Conservation (phyloP, 768 basidiomycete genomes). For the Cytidiella melzeri region DNA sequence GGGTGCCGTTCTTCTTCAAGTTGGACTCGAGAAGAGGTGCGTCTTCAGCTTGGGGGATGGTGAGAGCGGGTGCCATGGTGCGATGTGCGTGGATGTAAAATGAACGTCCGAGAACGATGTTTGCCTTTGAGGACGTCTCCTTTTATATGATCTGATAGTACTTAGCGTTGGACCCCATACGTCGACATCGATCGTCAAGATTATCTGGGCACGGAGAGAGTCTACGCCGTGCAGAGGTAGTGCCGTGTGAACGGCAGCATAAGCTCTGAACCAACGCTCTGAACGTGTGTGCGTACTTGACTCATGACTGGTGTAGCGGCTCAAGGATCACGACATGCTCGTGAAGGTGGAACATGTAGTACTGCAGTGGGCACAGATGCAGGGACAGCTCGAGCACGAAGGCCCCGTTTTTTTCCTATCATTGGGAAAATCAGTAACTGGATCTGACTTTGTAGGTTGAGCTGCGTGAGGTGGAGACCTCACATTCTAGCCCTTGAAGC, state of each 20-base stretch:
- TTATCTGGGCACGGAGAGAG: background rate
- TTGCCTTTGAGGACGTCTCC: too few species aligned
- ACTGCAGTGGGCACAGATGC: too few species aligned
- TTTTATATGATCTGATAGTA: too few species aligned
- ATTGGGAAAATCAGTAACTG: too few species aligned
- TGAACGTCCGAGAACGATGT: background rate
- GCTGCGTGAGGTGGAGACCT: background rate
- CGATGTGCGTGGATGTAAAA: background rate
- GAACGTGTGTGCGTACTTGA: background rate
- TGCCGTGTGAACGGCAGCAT: background rate
- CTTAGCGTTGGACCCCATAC: background rate
- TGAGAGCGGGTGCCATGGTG: slow-evolving; percentile 34
- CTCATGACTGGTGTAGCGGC: background rate
- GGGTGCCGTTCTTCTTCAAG: slow-evolving; percentile 23
- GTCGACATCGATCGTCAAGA: background rate
- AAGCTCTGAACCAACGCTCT: background rate
- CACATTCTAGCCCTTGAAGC: background rate
- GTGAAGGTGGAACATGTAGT: too few species aligned
- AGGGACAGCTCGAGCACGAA: too few species aligned
- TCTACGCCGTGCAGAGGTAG: background rate
- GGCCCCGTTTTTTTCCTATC: too few species aligned
- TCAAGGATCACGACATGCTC: too few species aligned
- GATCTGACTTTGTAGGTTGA: too few species aligned
- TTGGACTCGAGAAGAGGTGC: slow-evolving; percentile 13
- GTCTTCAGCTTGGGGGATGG: slow-evolving; percentile 21